Base-by-base conservation (phyloP, 805 yeast genomes). In the Starmerella vitae region DNA sequence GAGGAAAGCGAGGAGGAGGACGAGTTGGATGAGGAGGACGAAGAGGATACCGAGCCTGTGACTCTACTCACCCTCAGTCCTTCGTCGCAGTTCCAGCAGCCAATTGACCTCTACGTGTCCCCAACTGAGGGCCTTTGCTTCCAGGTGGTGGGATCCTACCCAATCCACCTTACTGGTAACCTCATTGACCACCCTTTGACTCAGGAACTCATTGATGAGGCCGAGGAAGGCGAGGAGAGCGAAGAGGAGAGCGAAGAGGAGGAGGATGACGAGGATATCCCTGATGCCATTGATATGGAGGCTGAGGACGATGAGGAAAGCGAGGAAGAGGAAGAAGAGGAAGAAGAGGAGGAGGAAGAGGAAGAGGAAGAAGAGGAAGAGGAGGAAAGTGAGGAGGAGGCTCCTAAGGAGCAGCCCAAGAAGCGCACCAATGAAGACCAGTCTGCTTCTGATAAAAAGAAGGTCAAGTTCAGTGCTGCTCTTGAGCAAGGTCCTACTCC, bases 151-250 rank as follows among this genome's bases (percentile, higher is more conserved):
- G 98, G 98, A 58, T 84, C 96, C 20, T 88, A 85, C 68, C 80
- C 93, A 50, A 70, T 91, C 50, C 93, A 88, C 62, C 67, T 91
- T 54, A 70, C 82, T 51, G 99, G 99, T 68, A 88, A 91, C 77
- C 85, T 78, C 65, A 78, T 91, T 57, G 93, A 82, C 63, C 95
- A 86, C 64, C 96, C 97, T 61, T 83, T 76, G 55, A 94, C 86
- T 56, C 78, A 72, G 38, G 72, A 67, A 42, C 62, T 59, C 45
- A 71, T 69, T 37, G 74, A 67, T 37, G 65, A 63, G 28, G 70
- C 66, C 42, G 72, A 68, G 33, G 71, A 66, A 20, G 67, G 59
- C 37, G 72, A 66, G 38, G 59, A 46, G 27, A 62, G 58, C 32
- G 62, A 51, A 27, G 68, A 64, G 22, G 61, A 55, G 10, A 60